A percentile compares a stretch with the other conserved stretches of the same genome.
These are phyloP conservation scores for Microcyclospora tardicrescens DNA, from an alignment of 2,329 filamentous ascomycete species.

Conservation along the genomic window DNA sequence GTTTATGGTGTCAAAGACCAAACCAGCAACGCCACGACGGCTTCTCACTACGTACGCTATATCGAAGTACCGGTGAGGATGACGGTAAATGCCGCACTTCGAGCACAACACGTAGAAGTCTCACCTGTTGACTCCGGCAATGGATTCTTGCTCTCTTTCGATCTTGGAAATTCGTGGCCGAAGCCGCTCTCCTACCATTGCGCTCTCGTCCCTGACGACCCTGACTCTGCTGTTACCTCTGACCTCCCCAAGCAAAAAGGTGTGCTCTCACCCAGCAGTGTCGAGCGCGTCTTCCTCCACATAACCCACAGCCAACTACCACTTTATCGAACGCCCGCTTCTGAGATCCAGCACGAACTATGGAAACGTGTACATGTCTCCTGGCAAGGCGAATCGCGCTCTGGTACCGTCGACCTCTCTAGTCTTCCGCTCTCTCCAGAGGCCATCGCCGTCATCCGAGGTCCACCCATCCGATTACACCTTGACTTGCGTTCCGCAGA, in stretches of 20 bases:
- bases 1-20: conserved; percentile 44
- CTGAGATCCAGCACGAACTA: background rate
- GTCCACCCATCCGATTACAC: conserved; percentile 1
- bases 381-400: conserved; percentile 1
- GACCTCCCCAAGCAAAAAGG: background rate
- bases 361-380: conserved; percentile 1
- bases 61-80: conserved; percentile 2
- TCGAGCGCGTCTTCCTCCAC: background rate
- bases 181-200: conserved; percentile 1
- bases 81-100: conserved; percentile 3
- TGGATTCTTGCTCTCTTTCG: conserved; percentile 2
- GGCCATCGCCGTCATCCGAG: conserved; percentile 1
- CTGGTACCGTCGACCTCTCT: conserved; percentile 2
- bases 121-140: background rate
- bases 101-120: conserved; percentile 1
- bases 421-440: conserved; percentile 1
- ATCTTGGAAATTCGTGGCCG: conserved; percentile 1
- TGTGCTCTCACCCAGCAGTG: background rate
- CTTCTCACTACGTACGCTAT: background rate
- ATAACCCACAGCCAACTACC: background rate
- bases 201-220: background rate
- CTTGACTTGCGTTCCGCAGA: background rate
- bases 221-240: background rate
- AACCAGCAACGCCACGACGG: background rate
- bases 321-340: too few relatives aligned